Base-by-base conservation (phyloP, 148 eudicot species). In the Cornus kousa region DNA sequence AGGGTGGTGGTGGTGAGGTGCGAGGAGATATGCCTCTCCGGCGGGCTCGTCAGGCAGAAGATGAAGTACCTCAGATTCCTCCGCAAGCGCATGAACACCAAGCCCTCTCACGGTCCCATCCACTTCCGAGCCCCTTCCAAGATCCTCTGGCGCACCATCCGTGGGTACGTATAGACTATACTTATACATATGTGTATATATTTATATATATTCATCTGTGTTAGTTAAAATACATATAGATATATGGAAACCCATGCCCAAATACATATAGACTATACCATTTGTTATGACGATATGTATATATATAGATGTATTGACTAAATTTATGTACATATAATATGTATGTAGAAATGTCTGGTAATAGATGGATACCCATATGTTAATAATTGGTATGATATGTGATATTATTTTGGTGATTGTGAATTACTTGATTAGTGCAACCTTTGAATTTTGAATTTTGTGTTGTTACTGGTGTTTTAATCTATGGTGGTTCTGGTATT, bases 81-180 rank as follows among this genome's bases (percentile, higher is more conserved):
- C 48, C 80, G 88, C 5, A 86, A 86, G 86, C 71, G 88, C 11
- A 86, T 86, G 88, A 86, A 83, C 67, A 86, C 88, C 40, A 86
- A 86, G 67, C 88, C 88, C 37, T 86, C 88, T 10, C 88, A 86
- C 19, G 88, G 88, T 0, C 88, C 88, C 33, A 83, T 86, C 35
- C 88, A 86, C 79, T 83, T 86, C 82, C 86, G 88, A 11, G 82
- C 86, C 40, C 88, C 88, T 16, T 69, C 84, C 57, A 83, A 83
- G 82, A 83, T 86, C 74, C 82, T 86, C 70, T 86, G 88, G 88
- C 78, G 88, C 57, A 86, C 88, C 5, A 83, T 83, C 43, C 83
- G 86, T 31, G 88, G 88, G 88, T 86, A 74, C 39, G 73, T 55
- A 24, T 28, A 28, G 28, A 28, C 28, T 28, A 28, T 6, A 3